A percentile compares a stretch with the other conserved stretches of the same genome.
Evolutionary conservation across 1,139 yeast genomes (phyloP).

Genomic region (Scheffersomyces insectosa): DNA sequence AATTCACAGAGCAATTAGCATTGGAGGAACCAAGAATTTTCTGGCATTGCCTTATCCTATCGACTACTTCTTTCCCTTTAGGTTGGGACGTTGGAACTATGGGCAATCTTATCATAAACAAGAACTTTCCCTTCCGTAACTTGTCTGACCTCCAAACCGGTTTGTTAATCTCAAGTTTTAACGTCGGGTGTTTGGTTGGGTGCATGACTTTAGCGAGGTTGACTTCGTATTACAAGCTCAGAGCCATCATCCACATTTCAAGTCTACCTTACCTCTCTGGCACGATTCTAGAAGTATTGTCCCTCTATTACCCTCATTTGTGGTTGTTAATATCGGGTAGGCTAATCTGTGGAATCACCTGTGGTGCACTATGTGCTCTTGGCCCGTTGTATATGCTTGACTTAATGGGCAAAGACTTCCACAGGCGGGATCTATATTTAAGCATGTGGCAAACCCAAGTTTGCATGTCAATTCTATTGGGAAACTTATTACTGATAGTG

Average conservation of each 20-base stretch:
- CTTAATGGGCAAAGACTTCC: conserved; percentile 12
- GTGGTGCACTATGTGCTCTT: conserved; percentile 27
- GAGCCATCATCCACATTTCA: conserved; percentile 8
- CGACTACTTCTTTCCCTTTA: conserved; percentile 24
- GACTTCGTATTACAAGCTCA: conserved; percentile 6
- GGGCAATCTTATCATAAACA: conserved; percentile 18
- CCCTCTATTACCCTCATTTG: conserved; percentile 2
- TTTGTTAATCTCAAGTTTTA: conserved; percentile 25
- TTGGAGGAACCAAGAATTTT: neutral
- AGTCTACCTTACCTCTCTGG: conserved; percentile 16
- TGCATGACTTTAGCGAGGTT: conserved; percentile 18
- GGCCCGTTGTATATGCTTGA: conserved; percentile 30
- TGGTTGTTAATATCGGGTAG: conserved; percentile 23
- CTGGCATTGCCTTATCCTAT: conserved; percentile 5
- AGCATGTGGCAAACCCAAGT: conserved; percentile 25
- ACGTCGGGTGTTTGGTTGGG: conserved; percentile 31
- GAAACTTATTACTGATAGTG: conserved; percentile 12
- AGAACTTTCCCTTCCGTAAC: conserved; percentile 7
- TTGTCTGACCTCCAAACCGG: conserved; percentile 15
- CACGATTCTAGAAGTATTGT: conserved; percentile 14
- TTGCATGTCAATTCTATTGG: conserved; percentile 23
- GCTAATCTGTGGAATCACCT: conserved; percentile 23
- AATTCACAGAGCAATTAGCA: neutral
- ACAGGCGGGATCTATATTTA: conserved; percentile 18
- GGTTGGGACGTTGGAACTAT: conserved; percentile 41